phyloP scores from a whole-genome alignment of 306 rosid species.

The Glycine soja region DNA sequence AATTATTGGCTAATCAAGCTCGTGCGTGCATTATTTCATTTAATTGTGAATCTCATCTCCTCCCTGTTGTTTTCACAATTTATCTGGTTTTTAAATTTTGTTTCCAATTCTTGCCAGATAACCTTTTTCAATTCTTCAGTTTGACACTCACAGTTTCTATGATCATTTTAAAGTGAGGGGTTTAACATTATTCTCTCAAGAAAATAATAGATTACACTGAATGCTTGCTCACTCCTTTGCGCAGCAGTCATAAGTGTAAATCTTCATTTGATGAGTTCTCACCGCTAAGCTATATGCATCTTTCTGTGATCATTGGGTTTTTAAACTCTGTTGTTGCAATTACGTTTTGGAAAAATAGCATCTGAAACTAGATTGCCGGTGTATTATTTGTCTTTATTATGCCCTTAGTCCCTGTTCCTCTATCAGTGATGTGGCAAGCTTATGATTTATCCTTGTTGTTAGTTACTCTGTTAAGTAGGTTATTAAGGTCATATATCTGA shows the following conservation, averaged over 20 bases:
- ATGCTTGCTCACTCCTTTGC: background rate
- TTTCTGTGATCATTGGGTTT: slow-evolving; percentile 22
- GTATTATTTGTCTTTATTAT: slow-evolving; percentile 32
- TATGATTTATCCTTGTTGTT: slow-evolving; percentile 25
- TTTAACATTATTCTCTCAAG: slow-evolving; percentile 16
- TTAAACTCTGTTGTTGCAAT: slow-evolving; percentile 1
- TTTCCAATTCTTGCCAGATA: slow-evolving; percentile 27
- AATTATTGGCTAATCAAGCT: slow-evolving; percentile 24
- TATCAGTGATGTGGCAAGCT: slow-evolving; percentile 10
- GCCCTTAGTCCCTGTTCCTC: slow-evolving; percentile 11
- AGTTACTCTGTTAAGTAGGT: slow-evolving; percentile 36
- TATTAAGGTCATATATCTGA: slow-evolving; percentile 1
- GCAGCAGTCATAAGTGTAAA: background rate
- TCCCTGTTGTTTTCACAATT: slow-evolving; percentile 13
- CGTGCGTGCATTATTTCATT: slow-evolving; percentile 23
- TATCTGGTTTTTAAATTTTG: slow-evolving; percentile 20
- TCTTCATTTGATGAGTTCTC: slow-evolving; percentile 33
- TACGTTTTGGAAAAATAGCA: slow-evolving; percentile 26
- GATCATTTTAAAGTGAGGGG: slow-evolving; percentile 10
- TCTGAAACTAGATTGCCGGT: slow-evolving; percentile 1
- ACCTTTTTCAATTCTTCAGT: slow-evolving; percentile 33
- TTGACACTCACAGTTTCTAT: slow-evolving; percentile 20
- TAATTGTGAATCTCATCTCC: slow-evolving; percentile 25
- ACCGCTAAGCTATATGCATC: slow-evolving; percentile 22
- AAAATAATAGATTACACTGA: background rate